These are phyloP conservation scores for Agaricus sinodeliciosus DNA, from an alignment of 768 basidiomycete species.

Conservation along the genomic window DNA sequence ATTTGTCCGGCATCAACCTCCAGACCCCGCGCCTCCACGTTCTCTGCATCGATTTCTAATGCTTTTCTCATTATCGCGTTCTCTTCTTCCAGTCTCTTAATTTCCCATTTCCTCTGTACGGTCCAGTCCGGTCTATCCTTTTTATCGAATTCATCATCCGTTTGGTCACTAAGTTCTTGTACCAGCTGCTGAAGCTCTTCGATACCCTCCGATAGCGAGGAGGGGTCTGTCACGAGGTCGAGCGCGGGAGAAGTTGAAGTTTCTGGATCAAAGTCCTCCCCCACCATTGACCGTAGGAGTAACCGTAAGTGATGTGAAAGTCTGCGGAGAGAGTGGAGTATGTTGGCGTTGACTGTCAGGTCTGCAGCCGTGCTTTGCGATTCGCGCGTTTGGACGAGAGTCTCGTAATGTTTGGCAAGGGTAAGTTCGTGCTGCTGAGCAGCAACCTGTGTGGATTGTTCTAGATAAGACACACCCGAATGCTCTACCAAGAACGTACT, in stretches of 20 bases:
- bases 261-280: slow-evolving; percentile 48
- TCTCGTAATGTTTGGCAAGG: slow-evolving; percentile 85
- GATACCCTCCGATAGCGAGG: slow-evolving; percentile 16
- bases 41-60: slow-evolving; percentile 65
- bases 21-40: slow-evolving; percentile 46
- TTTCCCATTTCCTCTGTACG: slow-evolving; percentile 81
- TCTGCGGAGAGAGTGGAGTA: slow-evolving; percentile 62
- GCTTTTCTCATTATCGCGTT: slow-evolving; percentile 72
- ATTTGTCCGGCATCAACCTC: slow-evolving; percentile 41
- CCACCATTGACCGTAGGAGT: slow-evolving; percentile 63
- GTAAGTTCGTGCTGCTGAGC: slow-evolving; percentile 87
- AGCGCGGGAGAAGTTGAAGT: neutral
- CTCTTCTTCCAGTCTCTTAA: slow-evolving; percentile 73
- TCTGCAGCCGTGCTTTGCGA: slow-evolving; percentile 48
- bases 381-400: slow-evolving; percentile 63
- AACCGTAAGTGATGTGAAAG: slow-evolving; percentile 65
- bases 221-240: slow-evolving; percentile 23
- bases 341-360: slow-evolving; percentile 51
- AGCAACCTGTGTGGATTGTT: slow-evolving; percentile 51
- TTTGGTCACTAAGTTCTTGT: slow-evolving; percentile 30
- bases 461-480: slow-evolving; percentile 1
- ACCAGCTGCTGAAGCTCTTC: slow-evolving; percentile 7
- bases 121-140: slow-evolving; percentile 69
- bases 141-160: slow-evolving; percentile 38
- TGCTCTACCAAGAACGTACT: slow-evolving; percentile 38